Evolutionary conservation across 1,284 basidiomycete species (phyloP).

Genomic region (Abortiporus biennis): DNA sequence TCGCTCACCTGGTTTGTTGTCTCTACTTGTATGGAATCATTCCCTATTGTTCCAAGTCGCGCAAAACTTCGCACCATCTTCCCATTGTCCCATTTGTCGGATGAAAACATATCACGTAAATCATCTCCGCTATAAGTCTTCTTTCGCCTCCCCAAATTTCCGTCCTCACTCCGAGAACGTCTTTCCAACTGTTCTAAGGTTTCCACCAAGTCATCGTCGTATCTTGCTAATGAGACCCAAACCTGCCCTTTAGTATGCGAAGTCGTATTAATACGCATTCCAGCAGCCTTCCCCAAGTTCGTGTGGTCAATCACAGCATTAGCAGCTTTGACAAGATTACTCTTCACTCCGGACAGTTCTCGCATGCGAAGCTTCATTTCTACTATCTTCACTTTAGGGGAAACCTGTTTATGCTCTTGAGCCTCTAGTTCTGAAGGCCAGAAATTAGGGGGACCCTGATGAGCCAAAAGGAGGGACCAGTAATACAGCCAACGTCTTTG

Average conservation of each 20-base stretch:
- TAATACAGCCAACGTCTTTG: constrained; percentile 70
- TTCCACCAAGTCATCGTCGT: constrained; percentile 63
- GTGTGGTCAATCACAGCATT: constrained; percentile 45
- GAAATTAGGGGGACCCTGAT: constrained; percentile 44
- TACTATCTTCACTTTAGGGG: constrained; percentile 34
- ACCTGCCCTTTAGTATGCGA: constrained; percentile 36
- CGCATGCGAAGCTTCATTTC: constrained; percentile 52
- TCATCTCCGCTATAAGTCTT: constrained; percentile 28
- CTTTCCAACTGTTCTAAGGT: constrained; percentile 56
- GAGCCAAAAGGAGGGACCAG: constrained; percentile 61
- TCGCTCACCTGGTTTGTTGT: constrained; percentile 12
- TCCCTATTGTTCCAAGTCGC: constrained; percentile 39
- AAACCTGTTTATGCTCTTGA: constrained; percentile 13
- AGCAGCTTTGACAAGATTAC: constrained; percentile 47
- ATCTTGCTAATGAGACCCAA: constrained; percentile 75
- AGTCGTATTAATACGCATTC: constrained; percentile 11
- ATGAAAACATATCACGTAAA: constrained; percentile 39
- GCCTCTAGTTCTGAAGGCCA: constrained; percentile 28
- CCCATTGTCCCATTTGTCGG: constrained; percentile 56
- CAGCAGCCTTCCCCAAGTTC: constrained; percentile 24
- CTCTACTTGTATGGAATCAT: constrained; percentile 28
- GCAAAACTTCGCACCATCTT: constrained; percentile 80
- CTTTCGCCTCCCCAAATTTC: constrained; percentile 31
- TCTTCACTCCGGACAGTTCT: constrained; percentile 44
- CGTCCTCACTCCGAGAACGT: constrained; percentile 37